These are phyloP conservation scores for Globisporangium perplexum DNA, from an alignment of 352 stramenopile genomes.

Conservation along the genomic window DNA sequence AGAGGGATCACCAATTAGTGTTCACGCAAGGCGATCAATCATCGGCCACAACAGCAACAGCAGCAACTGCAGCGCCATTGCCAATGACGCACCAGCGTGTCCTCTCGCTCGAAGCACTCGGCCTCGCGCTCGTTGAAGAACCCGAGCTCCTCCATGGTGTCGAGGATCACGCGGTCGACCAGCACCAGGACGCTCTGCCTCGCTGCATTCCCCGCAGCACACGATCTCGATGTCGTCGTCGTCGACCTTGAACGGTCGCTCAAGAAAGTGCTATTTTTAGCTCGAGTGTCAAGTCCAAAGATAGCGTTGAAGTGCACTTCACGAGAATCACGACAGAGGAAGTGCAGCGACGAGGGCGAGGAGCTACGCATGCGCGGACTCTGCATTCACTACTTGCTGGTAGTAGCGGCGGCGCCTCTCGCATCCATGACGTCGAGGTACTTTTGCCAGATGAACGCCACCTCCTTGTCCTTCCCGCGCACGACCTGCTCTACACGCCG, in stretches of 20 bases:
- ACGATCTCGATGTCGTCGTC: background rate
- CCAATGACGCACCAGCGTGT: slow-evolving; percentile 73
- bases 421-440: slow-evolving; percentile 40
- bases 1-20: background rate
- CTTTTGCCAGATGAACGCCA: slow-evolving; percentile 70
- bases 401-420: background rate
- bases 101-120: slow-evolving; percentile 80
- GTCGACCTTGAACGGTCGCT: too few species aligned
- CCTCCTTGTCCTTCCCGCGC: slow-evolving; percentile 53
- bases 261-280: too few species aligned
- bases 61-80: too few species aligned
- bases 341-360: too few species aligned
- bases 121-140: slow-evolving; percentile 84
- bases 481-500: slow-evolving; percentile 42
- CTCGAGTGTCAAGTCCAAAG: too few species aligned
- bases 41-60: too few species aligned
- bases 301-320: too few species aligned
- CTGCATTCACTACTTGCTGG: too few species aligned
- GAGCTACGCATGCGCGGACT: too few species aligned
- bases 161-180: slow-evolving; percentile 13
- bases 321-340: too few species aligned
- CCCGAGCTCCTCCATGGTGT: slow-evolving; percentile 64
- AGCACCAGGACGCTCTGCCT: slow-evolving; percentile 7
- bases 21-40: too few species aligned
- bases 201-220: slow-evolving; percentile 34